Percentiles rank a stretch among this genome's conserved stretches.
Conservation (phyloP, 1,284 basidiomycete species). For the Polyporus tsugae region DNA sequence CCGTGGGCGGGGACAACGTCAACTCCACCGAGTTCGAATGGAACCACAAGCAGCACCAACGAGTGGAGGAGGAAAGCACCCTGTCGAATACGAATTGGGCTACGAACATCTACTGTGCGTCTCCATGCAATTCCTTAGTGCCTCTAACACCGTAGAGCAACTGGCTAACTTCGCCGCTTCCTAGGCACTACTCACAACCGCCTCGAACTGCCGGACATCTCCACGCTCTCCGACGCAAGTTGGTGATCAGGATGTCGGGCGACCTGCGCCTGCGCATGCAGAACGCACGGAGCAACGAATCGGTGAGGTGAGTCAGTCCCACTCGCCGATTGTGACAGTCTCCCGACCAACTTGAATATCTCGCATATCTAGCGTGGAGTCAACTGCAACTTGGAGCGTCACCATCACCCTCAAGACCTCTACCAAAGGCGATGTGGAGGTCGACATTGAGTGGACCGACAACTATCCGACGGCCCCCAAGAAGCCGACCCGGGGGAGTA, state of each 20-base stretch:
- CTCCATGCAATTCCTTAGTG: neutral
- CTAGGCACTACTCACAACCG: conserved; percentile 37
- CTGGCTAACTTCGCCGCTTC: too few relatives aligned
- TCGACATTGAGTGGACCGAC: conserved; percentile 25
- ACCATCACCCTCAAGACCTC: conserved; percentile 28
- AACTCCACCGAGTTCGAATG: conserved; percentile 32
- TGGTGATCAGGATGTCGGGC: conserved; percentile 38
- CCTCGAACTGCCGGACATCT: conserved; percentile 32
- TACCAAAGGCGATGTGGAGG: conserved; percentile 26
- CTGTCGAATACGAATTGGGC: too few relatives aligned
- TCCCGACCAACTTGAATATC: too few relatives aligned
- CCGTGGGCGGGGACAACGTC: conserved; percentile 24
- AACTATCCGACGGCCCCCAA: conserved; percentile 13
- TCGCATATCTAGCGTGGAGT: conserved; percentile 28
- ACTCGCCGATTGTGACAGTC: neutral
- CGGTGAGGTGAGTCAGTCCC: conserved; percentile 14
- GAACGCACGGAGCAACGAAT: too few relatives aligned
- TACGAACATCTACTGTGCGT: too few relatives aligned
- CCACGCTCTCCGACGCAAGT: conserved; percentile 26
- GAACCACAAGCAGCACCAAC: conserved; percentile 29
- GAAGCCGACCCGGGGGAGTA: neutral
- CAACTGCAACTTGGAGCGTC: conserved; percentile 31
- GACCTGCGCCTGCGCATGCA: conserved; percentile 20
- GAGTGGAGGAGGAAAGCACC: conserved; percentile 11
- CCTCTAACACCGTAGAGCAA: neutral